Conservation (phyloP, 805 yeast genomes). For the Danielia oregonensis region DNA sequence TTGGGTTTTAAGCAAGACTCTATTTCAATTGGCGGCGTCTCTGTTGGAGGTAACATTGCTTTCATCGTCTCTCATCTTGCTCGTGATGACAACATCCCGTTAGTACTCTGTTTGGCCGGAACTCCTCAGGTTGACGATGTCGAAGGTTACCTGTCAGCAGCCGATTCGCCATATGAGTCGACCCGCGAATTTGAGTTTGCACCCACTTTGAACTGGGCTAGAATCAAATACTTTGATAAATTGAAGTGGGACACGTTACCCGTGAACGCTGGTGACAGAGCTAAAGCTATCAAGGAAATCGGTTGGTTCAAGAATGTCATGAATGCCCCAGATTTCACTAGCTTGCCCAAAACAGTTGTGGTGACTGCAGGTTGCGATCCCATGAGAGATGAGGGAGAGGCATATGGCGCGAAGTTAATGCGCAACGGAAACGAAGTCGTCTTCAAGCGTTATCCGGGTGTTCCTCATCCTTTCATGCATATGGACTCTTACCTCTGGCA, state of each 20-base stretch:
- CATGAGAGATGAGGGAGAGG: slow-evolving; percentile 29
- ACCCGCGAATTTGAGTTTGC: slow-evolving; percentile 26
- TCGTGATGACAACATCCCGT: slow-evolving; percentile 19
- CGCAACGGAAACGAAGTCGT: slow-evolving; percentile 20
- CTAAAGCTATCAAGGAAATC: slow-evolving; percentile 16
- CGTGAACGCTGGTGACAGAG: slow-evolving; percentile 9
- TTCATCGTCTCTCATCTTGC: slow-evolving; percentile 25
- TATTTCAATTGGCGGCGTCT: slow-evolving; percentile 22
- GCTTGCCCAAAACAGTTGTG: slow-evolving; percentile 24
- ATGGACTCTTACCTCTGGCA: slow-evolving; percentile 29
- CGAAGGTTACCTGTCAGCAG: slow-evolving; percentile 16
- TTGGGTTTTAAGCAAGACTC: slow-evolving; percentile 16
- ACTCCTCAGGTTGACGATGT: slow-evolving; percentile 30
- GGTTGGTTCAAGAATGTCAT: slow-evolving; percentile 28
- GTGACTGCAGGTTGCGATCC: slow-evolving; percentile 32
- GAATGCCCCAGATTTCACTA: slow-evolving; percentile 22
- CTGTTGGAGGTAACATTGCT: slow-evolving; percentile 24
- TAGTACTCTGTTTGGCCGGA: slow-evolving; percentile 25
- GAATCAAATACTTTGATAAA: slow-evolving; percentile 25
- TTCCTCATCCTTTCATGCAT: slow-evolving; percentile 32
- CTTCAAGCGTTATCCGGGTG: slow-evolving; percentile 26
- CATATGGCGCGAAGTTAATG: slow-evolving; percentile 23
- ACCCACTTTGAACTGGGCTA: slow-evolving; percentile 29
- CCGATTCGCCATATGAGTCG: slow-evolving; percentile 24
- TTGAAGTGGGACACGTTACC: slow-evolving; percentile 25